Percentiles rank a stretch among this genome's conserved stretches.
Conservation (phyloP, 106 monocot species). For the Xerophyta viscosa region DNA sequence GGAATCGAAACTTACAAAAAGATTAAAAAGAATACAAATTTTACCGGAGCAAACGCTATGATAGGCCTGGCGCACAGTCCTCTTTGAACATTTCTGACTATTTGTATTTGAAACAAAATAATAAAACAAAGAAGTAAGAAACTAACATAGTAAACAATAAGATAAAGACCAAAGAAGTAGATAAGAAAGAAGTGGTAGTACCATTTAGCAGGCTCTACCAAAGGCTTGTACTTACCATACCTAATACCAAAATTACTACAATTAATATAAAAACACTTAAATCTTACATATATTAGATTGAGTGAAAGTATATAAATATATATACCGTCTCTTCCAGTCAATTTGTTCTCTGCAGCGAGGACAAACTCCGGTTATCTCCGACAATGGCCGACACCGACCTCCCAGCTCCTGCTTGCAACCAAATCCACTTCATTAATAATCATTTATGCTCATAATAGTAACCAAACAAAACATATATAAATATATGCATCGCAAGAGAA, state of each 20-base stretch:
- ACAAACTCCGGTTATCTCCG: slow-evolving; percentile 91
- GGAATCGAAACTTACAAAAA: neutral
- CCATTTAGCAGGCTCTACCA: slow-evolving; percentile 89
- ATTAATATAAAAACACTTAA: no score
- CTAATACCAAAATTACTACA: slow-evolving; percentile 21
- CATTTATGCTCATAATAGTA: no score
- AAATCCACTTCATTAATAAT: no score
- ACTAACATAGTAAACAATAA: neutral
- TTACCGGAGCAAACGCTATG: slow-evolving; percentile 78
- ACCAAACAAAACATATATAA: no score
- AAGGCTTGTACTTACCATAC: slow-evolving; percentile 95
- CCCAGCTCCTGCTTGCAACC: slow-evolving; percentile 54
- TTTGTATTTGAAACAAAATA: neutral
- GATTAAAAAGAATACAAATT: slow-evolving; percentile 4
- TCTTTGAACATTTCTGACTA: slow-evolving; percentile 83
- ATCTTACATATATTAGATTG: no score
- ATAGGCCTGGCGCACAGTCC: slow-evolving; percentile 80
- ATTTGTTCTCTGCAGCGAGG: slow-evolving; percentile 80
- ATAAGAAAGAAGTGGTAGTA: slow-evolving; percentile 2
- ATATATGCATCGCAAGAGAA: no score
- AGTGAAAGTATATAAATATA: no score
- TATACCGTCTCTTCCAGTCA: slow-evolving; percentile 86
- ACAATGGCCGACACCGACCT: slow-evolving; percentile 54
- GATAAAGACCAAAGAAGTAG: neutral
- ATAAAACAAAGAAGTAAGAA: neutral